Evolutionary conservation across 2,329 filamentous ascomycete species (phyloP).

Genomic region (Knufia petricola): DNA sequence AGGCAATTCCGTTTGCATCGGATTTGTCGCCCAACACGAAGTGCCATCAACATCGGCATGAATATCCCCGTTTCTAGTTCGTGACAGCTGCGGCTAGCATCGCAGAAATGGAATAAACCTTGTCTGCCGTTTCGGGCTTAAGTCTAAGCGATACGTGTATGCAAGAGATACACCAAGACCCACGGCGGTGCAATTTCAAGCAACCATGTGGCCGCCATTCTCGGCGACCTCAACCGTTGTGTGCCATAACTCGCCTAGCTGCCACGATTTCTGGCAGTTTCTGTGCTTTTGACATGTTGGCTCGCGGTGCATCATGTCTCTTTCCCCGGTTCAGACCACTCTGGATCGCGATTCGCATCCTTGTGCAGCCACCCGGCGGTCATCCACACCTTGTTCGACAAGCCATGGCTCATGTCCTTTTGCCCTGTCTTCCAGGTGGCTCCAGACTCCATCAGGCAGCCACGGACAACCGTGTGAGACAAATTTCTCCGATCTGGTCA

Average conservation of each 20-base stretch:
- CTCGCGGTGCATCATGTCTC: neutral
- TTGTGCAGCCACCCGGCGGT: neutral
- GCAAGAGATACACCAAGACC: neutral
- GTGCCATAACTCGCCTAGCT: neutral
- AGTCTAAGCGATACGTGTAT: too few species aligned
- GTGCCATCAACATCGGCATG: neutral
- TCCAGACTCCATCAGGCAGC: neutral
- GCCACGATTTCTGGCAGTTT: neutral
- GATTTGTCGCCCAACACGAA: neutral
- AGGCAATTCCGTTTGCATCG: neutral
- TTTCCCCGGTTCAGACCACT: neutral
- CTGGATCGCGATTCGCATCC: neutral
- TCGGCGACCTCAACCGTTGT: neutral
- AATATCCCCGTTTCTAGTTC: neutral
- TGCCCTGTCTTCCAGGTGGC: neutral
- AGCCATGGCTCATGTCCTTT: neutral
- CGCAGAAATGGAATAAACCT: neutral
- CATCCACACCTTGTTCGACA: constrained; percentile 3
- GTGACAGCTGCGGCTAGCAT: neutral
- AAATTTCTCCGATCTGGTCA: neutral
- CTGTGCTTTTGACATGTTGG: neutral
- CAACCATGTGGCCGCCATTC: constrained; percentile 3
- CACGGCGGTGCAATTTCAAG: constrained; percentile 2
- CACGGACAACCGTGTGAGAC: neutral
- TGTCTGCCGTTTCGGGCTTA: too few species aligned